Percentiles rank a stretch among this genome's conserved stretches.
These are phyloP conservation scores for Pascua sp. DNA, from an alignment of 1,284 basidiomycete species.

Conservation along the genomic window DNA sequence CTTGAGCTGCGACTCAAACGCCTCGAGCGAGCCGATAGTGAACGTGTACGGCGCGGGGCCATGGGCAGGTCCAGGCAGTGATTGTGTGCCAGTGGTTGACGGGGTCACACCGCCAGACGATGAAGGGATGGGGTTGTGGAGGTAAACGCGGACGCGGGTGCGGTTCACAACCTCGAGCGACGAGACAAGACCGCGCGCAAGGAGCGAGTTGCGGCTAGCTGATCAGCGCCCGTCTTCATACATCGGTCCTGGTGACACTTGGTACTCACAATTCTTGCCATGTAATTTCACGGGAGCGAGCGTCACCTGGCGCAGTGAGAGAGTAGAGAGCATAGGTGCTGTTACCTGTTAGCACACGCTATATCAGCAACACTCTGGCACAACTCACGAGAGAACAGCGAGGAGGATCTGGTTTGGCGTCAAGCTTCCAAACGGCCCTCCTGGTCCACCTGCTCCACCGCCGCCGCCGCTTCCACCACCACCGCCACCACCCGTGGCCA, in stretches of 20 bases:
- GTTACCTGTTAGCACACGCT: background rate
- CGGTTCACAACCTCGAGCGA: conserved; percentile 92
- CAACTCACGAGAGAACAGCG: conserved; percentile 33
- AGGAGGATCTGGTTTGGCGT: conserved; percentile 46
- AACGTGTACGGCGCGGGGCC: conserved; percentile 68
- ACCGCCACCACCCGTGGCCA: conserved; percentile 33
- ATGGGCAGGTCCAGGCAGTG: conserved; percentile 29
- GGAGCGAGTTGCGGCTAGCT: conserved; percentile 72
- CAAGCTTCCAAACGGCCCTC: conserved; percentile 33
- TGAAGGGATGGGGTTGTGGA: conserved; percentile 42
- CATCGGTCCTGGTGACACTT: too few relatives aligned
- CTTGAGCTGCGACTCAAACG: conserved; percentile 91
- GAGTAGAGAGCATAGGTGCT: conserved; percentile 44
- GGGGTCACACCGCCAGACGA: conserved; percentile 11
- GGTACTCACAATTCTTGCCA: conserved; percentile 83
- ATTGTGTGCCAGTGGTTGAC: conserved; percentile 28
- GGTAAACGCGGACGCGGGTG: conserved; percentile 62
- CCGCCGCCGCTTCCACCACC: conserved; percentile 31
- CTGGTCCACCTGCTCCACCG: conserved; percentile 24
- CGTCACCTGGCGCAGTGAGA: conserved; percentile 34
- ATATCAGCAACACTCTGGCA: too few relatives aligned
- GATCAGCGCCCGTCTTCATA: conserved; percentile 3
- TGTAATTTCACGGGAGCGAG: conserved; percentile 75
- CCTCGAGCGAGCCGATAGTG: conserved; percentile 95
- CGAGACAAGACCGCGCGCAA: conserved; percentile 94